Evolutionary conservation across 1,139 yeast species (phyloP).

Genomic region (Diutina mesorugosa): DNA sequence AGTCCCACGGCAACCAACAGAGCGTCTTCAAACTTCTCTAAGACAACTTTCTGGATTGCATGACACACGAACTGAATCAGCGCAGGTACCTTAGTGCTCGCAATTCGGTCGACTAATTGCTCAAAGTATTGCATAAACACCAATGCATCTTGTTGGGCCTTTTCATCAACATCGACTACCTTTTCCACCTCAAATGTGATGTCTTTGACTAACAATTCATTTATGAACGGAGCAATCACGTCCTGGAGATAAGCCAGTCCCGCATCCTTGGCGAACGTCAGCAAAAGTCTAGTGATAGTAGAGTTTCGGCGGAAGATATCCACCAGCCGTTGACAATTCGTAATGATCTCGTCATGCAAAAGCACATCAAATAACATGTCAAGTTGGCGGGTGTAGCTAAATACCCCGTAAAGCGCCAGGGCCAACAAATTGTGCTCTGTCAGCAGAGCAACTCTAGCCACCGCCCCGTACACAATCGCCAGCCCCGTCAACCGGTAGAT

Average conservation of each 20-base stretch:
- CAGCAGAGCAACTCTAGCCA: conserved; percentile 55
- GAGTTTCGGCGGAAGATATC: conserved; percentile 74
- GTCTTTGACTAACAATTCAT: conserved; percentile 35
- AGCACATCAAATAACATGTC: conserved; percentile 45
- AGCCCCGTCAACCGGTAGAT: conserved; percentile 13
- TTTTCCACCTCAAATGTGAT: conserved; percentile 63
- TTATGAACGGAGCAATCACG: conserved; percentile 43
- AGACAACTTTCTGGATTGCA: conserved; percentile 54
- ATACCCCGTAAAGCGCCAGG: conserved; percentile 51
- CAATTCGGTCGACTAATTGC: conserved; percentile 49
- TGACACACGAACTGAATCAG: conserved; percentile 68
- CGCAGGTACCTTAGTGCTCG: conserved; percentile 50
- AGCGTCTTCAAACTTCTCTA: conserved; percentile 54
- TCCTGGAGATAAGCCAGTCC: conserved; percentile 46
- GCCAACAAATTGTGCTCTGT: conserved; percentile 42
- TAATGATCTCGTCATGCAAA: conserved; percentile 48
- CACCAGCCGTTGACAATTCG: conserved; percentile 14
- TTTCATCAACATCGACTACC: conserved; percentile 9
- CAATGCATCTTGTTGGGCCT: conserved; percentile 24
- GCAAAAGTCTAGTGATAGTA: conserved; percentile 65
- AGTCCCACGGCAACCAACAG: conserved; percentile 74
- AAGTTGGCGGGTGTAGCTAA: conserved; percentile 38
- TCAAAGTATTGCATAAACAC: conserved; percentile 46
- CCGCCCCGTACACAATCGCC: conserved; percentile 31
- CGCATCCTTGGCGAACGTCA: conserved; percentile 54